Base-by-base conservation (phyloP, 805 yeast species). In the Nakazawaea ernobii region DNA sequence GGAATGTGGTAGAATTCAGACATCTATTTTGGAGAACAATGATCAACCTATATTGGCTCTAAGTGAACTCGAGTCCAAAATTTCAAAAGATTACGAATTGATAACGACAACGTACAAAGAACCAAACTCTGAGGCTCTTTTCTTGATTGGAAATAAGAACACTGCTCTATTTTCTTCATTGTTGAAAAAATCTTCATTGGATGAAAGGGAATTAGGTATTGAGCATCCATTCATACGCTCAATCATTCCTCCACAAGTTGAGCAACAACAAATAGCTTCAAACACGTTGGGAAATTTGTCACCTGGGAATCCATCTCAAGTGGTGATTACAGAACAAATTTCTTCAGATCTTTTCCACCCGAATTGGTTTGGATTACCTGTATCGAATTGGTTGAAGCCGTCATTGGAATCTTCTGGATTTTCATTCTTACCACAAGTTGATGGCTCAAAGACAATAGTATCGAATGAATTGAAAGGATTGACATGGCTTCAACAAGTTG, bases 121-220 rank as follows among this genome's bases (percentile, higher is more conserved):
- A 8, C 69, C 76, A 3, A 75, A 82, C 45, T 78, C 79, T n/a
- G 94, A 91, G 62, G 79, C 90, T 0, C 73, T 77, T 51, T 77
- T 74, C 49, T 63, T 83, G 32, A 65, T 77, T 8, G 80, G 85
- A 3, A 76, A 77, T 15, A 76, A 77, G 37, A 89, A 83, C 36
- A 73, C 79, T 28, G 95, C 97, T 11, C 69, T 94, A 43, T 92
- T 94, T 60, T 76, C 96, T 6, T 84, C 96, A 0, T 65, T 84
- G 33, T 73, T 78, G 32, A 74, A 77, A 28, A 84, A 80, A 56
- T 87, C 97, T 0, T 68, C 75, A 17, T 65, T 90, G 45, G 98
- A 94, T 60, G 78, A 82, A 39, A 79, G 96, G 52, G 82, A 80
- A 43, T 78, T 86, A 2, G 66, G 74, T 2, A 73, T 86, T 4